Percentiles rank a stretch among this genome's conserved stretches.
These are phyloP conservation scores for Backusella tarrabulga DNA, from an alignment of 192 early-diverging fungal species.

Conservation along the genomic window DNA sequence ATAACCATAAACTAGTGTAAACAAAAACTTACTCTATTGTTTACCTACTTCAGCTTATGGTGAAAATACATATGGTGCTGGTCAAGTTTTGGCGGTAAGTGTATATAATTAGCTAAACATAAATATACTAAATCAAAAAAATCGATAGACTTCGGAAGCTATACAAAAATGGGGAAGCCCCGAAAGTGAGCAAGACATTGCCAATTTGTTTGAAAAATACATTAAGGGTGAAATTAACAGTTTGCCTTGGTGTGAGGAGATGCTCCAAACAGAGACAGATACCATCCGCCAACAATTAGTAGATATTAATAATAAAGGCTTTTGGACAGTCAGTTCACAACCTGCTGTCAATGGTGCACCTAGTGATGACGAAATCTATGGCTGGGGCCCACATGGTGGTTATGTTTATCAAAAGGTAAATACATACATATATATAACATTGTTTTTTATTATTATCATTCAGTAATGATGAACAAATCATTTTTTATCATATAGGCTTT, in stretches of 20 bases:
- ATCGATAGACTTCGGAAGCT: constrained; percentile 44
- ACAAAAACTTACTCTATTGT: not conserved
- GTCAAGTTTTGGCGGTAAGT: constrained; percentile 51
- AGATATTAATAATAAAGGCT: constrained; percentile 60
- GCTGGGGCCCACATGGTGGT: constrained; percentile 85
- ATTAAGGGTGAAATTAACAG: constrained; percentile 55
- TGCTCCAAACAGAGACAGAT: constrained; percentile 59
- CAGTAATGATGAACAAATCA: too few relatives aligned
- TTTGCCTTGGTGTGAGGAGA: constrained; percentile 73
- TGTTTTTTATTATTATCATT: too few relatives aligned
- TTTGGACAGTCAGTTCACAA: constrained; percentile 80
- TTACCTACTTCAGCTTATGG: constrained; percentile 42
- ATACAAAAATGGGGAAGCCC: constrained; percentile 69
- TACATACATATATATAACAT: not conserved
- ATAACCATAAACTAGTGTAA: not conserved
- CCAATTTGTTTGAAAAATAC: constrained; percentile 64
- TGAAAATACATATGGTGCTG: constrained; percentile 65
- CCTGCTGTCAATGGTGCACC: constrained; percentile 77
- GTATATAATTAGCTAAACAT: not conserved
- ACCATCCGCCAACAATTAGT: constrained; percentile 59
- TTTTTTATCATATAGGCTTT: constrained; percentile 51
- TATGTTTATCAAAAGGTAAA: constrained; percentile 77
- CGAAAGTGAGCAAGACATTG: constrained; percentile 53
- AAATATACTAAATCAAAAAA: not conserved
- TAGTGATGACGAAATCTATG: constrained; percentile 64